Conservation (phyloP, 306 rosid genomes). For the Medicago ruthenica region DNA sequence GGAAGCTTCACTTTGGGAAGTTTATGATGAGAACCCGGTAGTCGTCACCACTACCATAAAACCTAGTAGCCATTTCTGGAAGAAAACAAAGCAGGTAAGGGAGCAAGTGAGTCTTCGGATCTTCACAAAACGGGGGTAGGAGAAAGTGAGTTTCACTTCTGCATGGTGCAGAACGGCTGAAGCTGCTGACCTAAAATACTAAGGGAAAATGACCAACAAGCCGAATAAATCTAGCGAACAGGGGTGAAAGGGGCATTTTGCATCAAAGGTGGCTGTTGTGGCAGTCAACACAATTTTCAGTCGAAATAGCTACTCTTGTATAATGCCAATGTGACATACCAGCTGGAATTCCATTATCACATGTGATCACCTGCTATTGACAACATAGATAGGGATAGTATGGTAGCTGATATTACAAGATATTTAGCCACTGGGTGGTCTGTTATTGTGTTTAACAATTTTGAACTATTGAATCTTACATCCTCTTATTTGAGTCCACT, state of each 20-base stretch:
- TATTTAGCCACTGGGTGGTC: background rate
- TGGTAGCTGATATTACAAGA: background rate
- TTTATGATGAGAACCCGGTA: background rate
- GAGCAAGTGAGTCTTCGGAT: background rate
- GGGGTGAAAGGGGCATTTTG: background rate
- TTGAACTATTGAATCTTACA: conserved; percentile 8
- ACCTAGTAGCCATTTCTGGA: background rate
- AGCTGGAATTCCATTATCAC: background rate
- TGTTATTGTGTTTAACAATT: background rate
- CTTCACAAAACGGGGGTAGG: background rate
- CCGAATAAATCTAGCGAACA: background rate
- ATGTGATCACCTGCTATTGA: background rate
- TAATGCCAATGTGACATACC: background rate
- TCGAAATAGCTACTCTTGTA: background rate
- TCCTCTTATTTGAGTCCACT: background rate
- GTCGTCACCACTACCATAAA: background rate
- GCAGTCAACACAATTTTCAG: background rate
- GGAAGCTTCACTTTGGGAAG: background rate
- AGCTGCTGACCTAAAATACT: too few species aligned
- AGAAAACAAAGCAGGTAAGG: too few species aligned
- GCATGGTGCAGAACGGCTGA: too few species aligned
- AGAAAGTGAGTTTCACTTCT: background rate
- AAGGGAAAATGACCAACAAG: background rate
- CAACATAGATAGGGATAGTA: background rate
- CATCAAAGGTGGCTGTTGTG: background rate